Evolutionary conservation across 306 rosid genomes (phyloP).

Genomic region (Rosa persica): DNA sequence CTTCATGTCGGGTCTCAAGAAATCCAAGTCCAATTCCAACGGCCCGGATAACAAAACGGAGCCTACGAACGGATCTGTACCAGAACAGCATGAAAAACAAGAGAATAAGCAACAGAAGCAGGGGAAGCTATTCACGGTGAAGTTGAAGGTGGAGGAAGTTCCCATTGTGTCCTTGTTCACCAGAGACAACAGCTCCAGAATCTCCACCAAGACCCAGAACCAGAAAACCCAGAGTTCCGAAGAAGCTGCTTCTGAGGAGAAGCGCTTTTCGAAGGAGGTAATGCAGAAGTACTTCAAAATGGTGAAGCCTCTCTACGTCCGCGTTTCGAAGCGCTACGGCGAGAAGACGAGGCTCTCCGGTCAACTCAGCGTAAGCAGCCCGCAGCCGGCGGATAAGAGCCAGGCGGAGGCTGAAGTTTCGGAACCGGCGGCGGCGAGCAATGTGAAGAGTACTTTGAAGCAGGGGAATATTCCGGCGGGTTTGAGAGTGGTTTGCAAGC

Average conservation of each 20-base stretch:
- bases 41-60: conserved; percentile 39
- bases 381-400: conserved; percentile 33
- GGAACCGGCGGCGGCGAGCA: conserved; percentile 22
- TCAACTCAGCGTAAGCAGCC: conserved; percentile 31
- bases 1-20: conserved; percentile 75
- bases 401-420: conserved; percentile 26
- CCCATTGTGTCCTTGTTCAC: conserved; percentile 81
- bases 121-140: conserved; percentile 64
- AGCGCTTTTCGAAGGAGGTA: conserved; percentile 76
- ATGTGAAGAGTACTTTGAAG: conserved; percentile 34
- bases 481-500: conserved; percentile 79
- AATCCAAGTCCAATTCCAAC: conserved; percentile 39
- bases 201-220: conserved; percentile 32
- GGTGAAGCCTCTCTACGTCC: conserved; percentile 85
- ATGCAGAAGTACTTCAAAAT: conserved; percentile 77
- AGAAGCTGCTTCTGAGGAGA: conserved; percentile 49
- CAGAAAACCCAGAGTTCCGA: conserved; percentile 36
- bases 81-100: not conserved
- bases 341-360: conserved; percentile 62
- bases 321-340: conserved; percentile 73
- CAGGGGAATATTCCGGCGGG: conserved; percentile 66
- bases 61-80: conserved; percentile 20
- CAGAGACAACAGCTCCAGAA: conserved; percentile 70
- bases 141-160: conserved; percentile 81
- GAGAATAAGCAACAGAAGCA: conserved; percentile 20